Conservation (phyloP, 1,284 basidiomycete genomes). For the Cutaneotrichosporon curvatum region DNA sequence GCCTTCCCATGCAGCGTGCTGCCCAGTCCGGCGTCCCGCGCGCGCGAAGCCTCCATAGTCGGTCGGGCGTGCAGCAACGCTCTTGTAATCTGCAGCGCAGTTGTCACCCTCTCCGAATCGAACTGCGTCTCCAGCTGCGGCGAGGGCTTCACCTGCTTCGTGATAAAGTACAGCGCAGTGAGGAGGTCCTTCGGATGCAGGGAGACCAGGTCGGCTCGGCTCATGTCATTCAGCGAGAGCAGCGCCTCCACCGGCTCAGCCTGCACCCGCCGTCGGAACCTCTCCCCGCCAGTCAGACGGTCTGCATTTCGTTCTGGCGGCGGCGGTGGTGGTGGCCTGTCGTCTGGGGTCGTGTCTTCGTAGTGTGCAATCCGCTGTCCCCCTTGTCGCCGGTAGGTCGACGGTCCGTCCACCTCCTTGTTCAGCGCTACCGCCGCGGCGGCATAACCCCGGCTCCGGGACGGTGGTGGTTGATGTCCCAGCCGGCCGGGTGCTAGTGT, state of each 20-base stretch:
- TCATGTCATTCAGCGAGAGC: slow-evolving; percentile 1
- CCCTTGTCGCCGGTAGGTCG: not conserved
- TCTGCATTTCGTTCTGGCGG: not conserved
- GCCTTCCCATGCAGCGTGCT: slow-evolving; percentile 1
- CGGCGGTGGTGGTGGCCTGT: not conserved
- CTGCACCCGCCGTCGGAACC: slow-evolving; percentile 7
- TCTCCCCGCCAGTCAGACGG: slow-evolving; percentile 8
- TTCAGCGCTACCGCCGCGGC: not conserved
- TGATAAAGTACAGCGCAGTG: slow-evolving; percentile 6
- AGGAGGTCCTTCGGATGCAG: slow-evolving; percentile 11
- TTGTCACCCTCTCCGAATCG: not conserved
- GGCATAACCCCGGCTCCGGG: not conserved
- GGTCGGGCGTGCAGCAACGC: slow-evolving; percentile 9
- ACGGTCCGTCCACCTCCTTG: not conserved
- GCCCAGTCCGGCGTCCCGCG: slow-evolving; percentile 6
- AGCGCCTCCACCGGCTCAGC: slow-evolving; percentile 10
- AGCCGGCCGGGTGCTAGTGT: too few species aligned
- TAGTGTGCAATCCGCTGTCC: not conserved
- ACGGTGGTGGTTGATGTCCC: not conserved
- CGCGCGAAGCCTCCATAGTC: not conserved
- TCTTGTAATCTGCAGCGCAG: slow-evolving; percentile 2
- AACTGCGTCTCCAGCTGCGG: not conserved
- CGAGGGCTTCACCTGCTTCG: not conserved
- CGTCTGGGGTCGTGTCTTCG: not conserved
- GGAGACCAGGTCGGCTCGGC: not conserved